phyloP scores from a whole-genome alignment of 768 basidiomycete species.

The Xanthoconium purpureum region DNA sequence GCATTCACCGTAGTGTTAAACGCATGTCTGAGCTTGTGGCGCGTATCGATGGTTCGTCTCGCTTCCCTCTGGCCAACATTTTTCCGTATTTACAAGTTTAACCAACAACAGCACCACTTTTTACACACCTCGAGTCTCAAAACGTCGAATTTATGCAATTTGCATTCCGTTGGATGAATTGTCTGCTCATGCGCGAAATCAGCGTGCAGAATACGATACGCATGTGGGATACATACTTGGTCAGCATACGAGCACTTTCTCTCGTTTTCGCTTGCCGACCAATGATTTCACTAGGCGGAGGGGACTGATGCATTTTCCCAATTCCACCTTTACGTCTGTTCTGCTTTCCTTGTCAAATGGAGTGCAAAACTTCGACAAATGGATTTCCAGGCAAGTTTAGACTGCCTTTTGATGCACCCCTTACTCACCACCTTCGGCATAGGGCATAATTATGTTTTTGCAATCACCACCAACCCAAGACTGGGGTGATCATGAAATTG shows the following conservation, averaged over 20 bases:
- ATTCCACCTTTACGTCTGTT: constrained; percentile 98
- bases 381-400: constrained; percentile 87
- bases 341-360: constrained; percentile 94
- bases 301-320: constrained; percentile 98
- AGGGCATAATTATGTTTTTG: constrained; percentile 99
- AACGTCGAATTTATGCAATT: constrained; percentile 99
- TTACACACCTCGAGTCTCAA: constrained; percentile 80
- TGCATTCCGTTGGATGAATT: constrained; percentile 99
- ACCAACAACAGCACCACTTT: constrained; percentile 65
- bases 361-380: constrained; percentile 89
- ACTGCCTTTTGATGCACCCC: background rate
- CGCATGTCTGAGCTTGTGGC: constrained; percentile 93
- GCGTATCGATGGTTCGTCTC: constrained; percentile 75
- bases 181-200: constrained; percentile 95
- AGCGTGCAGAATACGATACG: constrained; percentile 94
- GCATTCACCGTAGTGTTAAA: constrained; percentile 89
- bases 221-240: constrained; percentile 99
- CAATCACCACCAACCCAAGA: constrained; percentile 88
- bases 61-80: background rate
- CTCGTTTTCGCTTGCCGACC: background rate
- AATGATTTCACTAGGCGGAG: constrained; percentile 66
- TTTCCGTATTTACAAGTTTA: background rate
- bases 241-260: constrained; percentile 37
- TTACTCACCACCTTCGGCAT: background rate
- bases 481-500: constrained; percentile 96